A percentile compares a stretch with the other conserved stretches of the same genome.
These are phyloP conservation scores for Clausena lansium DNA, from an alignment of 345 rosid species.

Conservation along the genomic window DNA sequence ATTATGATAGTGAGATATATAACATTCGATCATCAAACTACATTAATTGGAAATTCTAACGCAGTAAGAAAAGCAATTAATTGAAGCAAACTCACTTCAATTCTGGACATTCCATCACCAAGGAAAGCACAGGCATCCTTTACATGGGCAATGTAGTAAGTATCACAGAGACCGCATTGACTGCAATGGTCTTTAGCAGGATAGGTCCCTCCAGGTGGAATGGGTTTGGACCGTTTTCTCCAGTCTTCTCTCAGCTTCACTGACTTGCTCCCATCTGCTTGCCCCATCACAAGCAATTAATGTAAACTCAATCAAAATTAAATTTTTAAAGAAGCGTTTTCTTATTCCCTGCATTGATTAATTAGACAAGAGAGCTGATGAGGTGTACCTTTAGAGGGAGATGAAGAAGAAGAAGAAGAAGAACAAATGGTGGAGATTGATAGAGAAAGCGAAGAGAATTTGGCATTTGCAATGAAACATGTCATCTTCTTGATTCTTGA, in stretches of 20 bases:
- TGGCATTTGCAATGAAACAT: slow-evolving; percentile 29
- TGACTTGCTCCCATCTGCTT: slow-evolving; percentile 39
- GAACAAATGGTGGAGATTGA: slow-evolving; percentile 35
- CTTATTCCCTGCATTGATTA: no score
- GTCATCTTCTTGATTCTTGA: slow-evolving; percentile 24
- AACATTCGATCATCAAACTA: background rate
- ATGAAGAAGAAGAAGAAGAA: slow-evolving; percentile 40
- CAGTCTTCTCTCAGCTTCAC: slow-evolving; percentile 76
- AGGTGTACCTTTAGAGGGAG: slow-evolving; percentile 44
- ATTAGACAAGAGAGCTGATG: background rate
- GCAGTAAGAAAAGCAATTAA: background rate
- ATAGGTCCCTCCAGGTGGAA: slow-evolving; percentile 85
- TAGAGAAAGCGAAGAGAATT: slow-evolving; percentile 32
- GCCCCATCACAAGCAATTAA: background rate
- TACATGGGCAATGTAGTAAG: slow-evolving; percentile 92
- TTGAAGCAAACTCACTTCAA: slow-evolving; percentile 55
- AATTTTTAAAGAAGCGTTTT: background rate
- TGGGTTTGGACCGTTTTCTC: slow-evolving; percentile 81
- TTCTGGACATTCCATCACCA: slow-evolving; percentile 93
- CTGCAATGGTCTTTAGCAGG: slow-evolving; percentile 99
- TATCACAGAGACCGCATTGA: slow-evolving; percentile 88
- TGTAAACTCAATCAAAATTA: background rate
- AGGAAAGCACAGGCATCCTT: slow-evolving; percentile 92
- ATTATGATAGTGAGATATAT: background rate
- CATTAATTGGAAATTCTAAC: background rate